Base-by-base conservation (phyloP, 1,139 yeast genomes). In the Yamadazyma buinensis region DNA sequence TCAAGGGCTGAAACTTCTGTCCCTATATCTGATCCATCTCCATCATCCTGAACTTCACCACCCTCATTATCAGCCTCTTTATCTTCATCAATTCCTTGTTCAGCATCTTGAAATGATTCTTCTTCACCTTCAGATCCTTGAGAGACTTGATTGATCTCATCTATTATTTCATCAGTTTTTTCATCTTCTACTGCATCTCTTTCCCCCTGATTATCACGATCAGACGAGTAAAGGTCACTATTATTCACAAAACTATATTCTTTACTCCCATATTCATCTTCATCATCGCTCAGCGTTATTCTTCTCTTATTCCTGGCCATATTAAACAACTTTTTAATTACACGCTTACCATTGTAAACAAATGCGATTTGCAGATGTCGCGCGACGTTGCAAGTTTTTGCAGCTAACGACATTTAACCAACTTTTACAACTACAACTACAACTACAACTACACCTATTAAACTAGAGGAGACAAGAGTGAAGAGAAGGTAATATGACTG, bases 201-300 rank as follows among this genome's bases (percentile, higher is more conserved):
- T n/a, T n/a, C n/a, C n/a, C n/a, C n/a, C n/a, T n/a, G n/a, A n/a
- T n/a, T n/a, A n/a, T n/a, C n/a, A n/a, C n/a, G n/a, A n/a, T n/a
- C n/a, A n/a, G n/a, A n/a, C n/a, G n/a, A n/a, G n/a, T n/a, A n/a
- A 32, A 58, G 60, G 40, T 68, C 75, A 41, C 73, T 67, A 40
- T 68, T 68, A 43, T 68, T 68, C 26, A 68, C 51, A 36, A 68
- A 68, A 0, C 70, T 55, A n/a, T n/a, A n/a, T n/a, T n/a, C n/a
- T n/a, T n/a, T n/a, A n/a, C n/a, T n/a, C n/a, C n/a, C n/a, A 17
- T 17, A 17, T 17, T 17, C 19, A 17, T 55, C 59, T 11, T 50
- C 58, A 8, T 45, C 42, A 11, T 44, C 48, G 28, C 45, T 41
- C 35, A 33, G 33, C 3, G 41, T 24, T 22, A 43, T 41, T 29